Conservation (phyloP, 768 basidiomycete genomes). For the Imleria badia region DNA sequence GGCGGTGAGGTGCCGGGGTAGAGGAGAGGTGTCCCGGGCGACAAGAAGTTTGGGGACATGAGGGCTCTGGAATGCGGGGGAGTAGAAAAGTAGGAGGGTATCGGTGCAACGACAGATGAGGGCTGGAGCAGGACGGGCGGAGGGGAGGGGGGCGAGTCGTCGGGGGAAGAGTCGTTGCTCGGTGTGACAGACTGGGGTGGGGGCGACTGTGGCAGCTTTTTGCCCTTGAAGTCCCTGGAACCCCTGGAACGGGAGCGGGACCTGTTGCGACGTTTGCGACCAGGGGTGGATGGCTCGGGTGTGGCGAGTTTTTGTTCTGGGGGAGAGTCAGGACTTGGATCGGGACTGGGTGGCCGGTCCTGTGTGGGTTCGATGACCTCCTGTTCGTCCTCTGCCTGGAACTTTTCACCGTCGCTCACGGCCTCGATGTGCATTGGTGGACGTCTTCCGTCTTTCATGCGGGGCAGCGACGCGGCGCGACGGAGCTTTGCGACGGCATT, state of each 20-base stretch:
- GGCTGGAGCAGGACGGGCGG: constrained; percentile 25
- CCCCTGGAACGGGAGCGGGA: constrained; percentile 62
- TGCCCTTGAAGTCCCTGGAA: constrained; percentile 72
- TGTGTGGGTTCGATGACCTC: constrained; percentile 5
- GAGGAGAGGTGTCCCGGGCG: constrained; percentile 54
- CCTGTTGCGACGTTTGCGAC: constrained; percentile 66
- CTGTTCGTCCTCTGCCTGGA: constrained; percentile 38
- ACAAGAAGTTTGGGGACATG: constrained; percentile 47
- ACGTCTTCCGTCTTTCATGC: constrained; percentile 87
- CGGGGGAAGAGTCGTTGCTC: constrained; percentile 72
- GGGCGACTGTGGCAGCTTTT: constrained; percentile 50
- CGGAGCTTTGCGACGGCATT: constrained; percentile 87
- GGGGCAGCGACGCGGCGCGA: constrained; percentile 86
- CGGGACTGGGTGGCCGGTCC: constrained; percentile 18
- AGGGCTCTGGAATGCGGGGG: constrained; percentile 42
- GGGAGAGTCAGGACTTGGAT: constrained; percentile 27
- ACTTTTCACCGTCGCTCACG: constrained; percentile 79
- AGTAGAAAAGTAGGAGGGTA: constrained; percentile 53
- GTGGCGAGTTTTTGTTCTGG: constrained; percentile 31
- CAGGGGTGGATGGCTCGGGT: constrained; percentile 43
- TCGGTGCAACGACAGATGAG: constrained; percentile 46
- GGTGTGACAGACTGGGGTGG: constrained; percentile 44
- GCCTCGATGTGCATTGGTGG: constrained; percentile 85
- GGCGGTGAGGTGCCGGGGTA: constrained; percentile 69
- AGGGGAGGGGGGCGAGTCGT: constrained; percentile 42